A percentile compares a stretch with the other conserved stretches of the same genome.
Conservation (phyloP, 371 early-diverging fungal genomes). For the Mucor velutinosus region DNA sequence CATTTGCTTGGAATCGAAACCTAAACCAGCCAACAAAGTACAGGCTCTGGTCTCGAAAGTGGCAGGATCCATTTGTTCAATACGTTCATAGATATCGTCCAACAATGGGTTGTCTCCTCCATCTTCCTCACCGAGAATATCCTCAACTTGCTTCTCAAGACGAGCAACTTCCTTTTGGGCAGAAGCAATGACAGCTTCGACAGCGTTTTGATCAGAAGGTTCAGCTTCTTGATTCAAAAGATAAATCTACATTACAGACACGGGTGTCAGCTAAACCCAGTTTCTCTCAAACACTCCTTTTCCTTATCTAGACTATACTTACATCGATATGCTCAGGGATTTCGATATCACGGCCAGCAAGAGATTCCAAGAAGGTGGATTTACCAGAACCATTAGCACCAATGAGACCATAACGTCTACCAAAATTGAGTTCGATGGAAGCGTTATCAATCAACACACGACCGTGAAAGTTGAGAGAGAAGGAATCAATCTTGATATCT, state of each 20-base stretch:
- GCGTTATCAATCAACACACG: conserved; percentile 92
- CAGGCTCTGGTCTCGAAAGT: conserved; percentile 96
- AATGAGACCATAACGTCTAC: conserved; percentile 96
- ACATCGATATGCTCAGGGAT: conserved; percentile 97
- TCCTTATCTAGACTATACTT: conserved; percentile 31
- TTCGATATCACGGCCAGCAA: conserved; percentile 94
- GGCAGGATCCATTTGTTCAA: conserved; percentile 87
- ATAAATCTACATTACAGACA: conserved; percentile 37
- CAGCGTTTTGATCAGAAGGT: conserved; percentile 88
- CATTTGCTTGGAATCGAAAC: conserved; percentile 89
- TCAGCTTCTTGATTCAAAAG: conserved; percentile 95
- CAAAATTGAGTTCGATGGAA: conserved; percentile 96
- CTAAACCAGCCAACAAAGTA: conserved; percentile 91
- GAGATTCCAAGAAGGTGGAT: conserved; percentile 93
- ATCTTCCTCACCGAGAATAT: conserved; percentile 77
- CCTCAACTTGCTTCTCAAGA: conserved; percentile 91
- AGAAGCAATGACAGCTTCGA: conserved; percentile 88
- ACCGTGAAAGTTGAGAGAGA: conserved; percentile 92
- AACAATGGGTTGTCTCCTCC: conserved; percentile 88
- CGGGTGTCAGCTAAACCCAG: background rate
- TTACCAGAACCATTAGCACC: conserved; percentile 99
- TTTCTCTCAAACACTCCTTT: background rate
- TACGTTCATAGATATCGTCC: conserved; percentile 95
- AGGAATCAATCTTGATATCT: conserved; percentile 96
- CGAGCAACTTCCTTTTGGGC: conserved; percentile 88